phyloP scores from a whole-genome alignment of 345 rosid genomes.

The Pugionium cornutum region DNA sequence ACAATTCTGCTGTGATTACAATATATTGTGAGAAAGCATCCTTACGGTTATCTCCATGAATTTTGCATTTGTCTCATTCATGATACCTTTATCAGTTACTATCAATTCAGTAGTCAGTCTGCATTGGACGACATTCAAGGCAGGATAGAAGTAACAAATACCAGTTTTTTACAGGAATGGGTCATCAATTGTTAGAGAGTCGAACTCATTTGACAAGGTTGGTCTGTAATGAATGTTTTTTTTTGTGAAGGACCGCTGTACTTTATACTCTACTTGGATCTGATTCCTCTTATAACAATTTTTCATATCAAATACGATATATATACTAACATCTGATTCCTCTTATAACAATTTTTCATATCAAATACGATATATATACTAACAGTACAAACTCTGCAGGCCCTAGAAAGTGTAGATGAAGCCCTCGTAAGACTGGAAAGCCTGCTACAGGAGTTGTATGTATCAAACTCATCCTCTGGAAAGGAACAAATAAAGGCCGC shows the following conservation, averaged over 20 bases:
- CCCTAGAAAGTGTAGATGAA: conserved; percentile 90
- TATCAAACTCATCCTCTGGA: conserved; percentile 73
- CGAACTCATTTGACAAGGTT: conserved; percentile 88
- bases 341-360: conserved; percentile 16
- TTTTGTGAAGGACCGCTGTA: conserved; percentile 2
- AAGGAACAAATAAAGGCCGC: conserved; percentile 94
- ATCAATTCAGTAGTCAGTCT: conserved; percentile 1
- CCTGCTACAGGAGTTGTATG: conserved; percentile 78
- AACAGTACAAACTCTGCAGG: conserved; percentile 50
- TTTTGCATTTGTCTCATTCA: conserved; percentile 22
- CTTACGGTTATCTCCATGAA: conserved; percentile 9
- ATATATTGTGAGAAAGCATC: conserved; percentile 11
- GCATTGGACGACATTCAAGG: conserved; percentile 22
- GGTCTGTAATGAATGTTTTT: conserved; percentile 16
- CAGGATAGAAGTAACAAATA: conserved; percentile 49
- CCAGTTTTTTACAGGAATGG: conserved; percentile 40
- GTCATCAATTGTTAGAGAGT: conserved; percentile 48
- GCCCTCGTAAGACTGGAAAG: conserved; percentile 80
- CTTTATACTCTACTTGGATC: conserved; percentile 18
- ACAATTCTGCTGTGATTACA: background rate
- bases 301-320: conserved; percentile 26
- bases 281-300: conserved; percentile 11
- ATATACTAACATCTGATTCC: conserved; percentile 13
- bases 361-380: conserved; percentile 28
- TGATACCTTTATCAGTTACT: conserved; percentile 8